These are phyloP conservation scores for Malus orientalis DNA, from an alignment of 306 rosid species.

Conservation along the genomic window DNA sequence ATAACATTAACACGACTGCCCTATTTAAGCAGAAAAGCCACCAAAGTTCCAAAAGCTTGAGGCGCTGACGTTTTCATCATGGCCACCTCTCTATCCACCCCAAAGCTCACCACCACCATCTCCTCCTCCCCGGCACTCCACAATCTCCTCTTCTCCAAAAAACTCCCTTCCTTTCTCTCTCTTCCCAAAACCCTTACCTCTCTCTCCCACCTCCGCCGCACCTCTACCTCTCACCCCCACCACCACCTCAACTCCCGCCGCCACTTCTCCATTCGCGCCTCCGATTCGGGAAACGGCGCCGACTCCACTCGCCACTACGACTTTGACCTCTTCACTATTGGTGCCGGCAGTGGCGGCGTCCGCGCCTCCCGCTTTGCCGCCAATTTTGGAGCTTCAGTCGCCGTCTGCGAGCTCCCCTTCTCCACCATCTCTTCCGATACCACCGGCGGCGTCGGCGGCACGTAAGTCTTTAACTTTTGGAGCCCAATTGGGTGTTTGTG, in stretches of 20 bases:
- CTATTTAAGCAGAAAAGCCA: background rate
- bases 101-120: conserved; percentile 27
- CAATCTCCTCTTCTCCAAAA: conserved; percentile 34
- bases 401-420: conserved; percentile 94
- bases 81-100: conserved; percentile 37
- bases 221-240: conserved; percentile 9
- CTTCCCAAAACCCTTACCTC: conserved; percentile 16
- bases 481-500: background rate
- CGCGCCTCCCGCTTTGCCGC: conserved; percentile 82
- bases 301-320: conserved; percentile 49
- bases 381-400: conserved; percentile 65
- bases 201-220: background rate
- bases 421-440: conserved; percentile 78
- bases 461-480: conserved; percentile 37
- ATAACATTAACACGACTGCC: fast-evolving
- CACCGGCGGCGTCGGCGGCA: conserved; percentile 92
- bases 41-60: background rate
- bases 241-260: conserved; percentile 15
- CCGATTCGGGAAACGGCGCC: conserved; percentile 41
- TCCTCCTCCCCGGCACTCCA: conserved; percentile 34
- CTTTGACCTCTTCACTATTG: conserved; percentile 88
- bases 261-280: conserved; percentile 32
- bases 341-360: conserved; percentile 96
- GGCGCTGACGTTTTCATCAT: background rate
- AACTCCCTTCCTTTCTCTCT: conserved; percentile 17